Base-by-base conservation (phyloP, 2,329 filamentous ascomycete genomes). In the Aspergillus ochraceoroseus region DNA sequence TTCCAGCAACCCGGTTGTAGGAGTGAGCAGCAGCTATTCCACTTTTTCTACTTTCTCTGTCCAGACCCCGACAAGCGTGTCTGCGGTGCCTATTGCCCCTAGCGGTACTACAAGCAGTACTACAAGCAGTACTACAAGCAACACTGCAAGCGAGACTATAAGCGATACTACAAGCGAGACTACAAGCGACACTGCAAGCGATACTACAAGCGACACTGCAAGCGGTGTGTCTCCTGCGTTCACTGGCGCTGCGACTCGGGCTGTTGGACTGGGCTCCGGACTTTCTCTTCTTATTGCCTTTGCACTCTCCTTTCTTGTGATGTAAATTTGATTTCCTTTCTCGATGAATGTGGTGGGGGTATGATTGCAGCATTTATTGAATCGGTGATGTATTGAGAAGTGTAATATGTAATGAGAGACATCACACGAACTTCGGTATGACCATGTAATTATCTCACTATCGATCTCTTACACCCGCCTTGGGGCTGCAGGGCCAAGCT, bases 161-260 rank as follows among this genome's bases (percentile, higher is more conserved):
- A n/a, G n/a, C n/a, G n/a, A n/a, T n/a, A n/a, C n/a, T n/a, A n/a
- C n/a, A n/a, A n/a, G n/a, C n/a, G n/a, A n/a, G n/a, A n/a, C n/a
- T n/a, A n/a, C n/a, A n/a, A n/a, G n/a, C n/a, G n/a, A n/a, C n/a
- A n/a, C n/a, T n/a, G n/a, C n/a, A n/a, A n/a, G n/a, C n/a, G n/a
- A n/a, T n/a, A n/a, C n/a, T n/a, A n/a, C n/a, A n/a, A n/a, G n/a
- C n/a, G n/a, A n/a, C n/a, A n/a, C n/a, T n/a, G n/a, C n/a, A n/a
- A n/a, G n/a, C n/a, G n/a, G n/a, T n/a, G n/a, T n/a, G n/a, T n/a
- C n/a, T n/a, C 52, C 54, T 6, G 23, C 51, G 2, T 54, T 46
- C 29, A 54, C 51, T 2, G 53, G 54, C 11, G 53, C 44, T 3
- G 54, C 49, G 11, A 36, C 48, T 7, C 43, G 39, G 17, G 17